A percentile compares a stretch with the other conserved stretches of the same genome.
Evolutionary conservation across 1,284 basidiomycete species (phyloP).

Genomic region (Rugosomyces carneus): DNA sequence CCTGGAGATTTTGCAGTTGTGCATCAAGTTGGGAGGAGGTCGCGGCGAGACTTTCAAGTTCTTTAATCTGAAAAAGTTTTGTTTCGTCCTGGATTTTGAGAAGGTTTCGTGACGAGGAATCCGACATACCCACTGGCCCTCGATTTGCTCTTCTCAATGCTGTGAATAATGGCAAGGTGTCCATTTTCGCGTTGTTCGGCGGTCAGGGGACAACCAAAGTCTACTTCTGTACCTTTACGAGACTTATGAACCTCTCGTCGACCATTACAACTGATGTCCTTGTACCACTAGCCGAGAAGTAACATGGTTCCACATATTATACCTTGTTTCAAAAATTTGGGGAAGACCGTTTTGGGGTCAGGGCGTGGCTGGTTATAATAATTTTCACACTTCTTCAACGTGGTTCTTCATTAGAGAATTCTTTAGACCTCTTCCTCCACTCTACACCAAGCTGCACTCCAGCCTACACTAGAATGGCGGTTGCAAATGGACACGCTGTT

Average conservation of each 20-base stretch:
- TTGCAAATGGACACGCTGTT: constrained; percentile 29
- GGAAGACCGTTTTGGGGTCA: constrained; percentile 34
- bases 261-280: constrained; percentile 66
- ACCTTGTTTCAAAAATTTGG: constrained; percentile 34
- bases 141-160: constrained; percentile 74
- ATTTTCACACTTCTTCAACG: constrained; percentile 14
- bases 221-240: constrained; percentile 93
- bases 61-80: constrained; percentile 49
- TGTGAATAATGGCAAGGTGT: constrained; percentile 64
- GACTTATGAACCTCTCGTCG: constrained; percentile 83
- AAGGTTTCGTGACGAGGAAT: constrained; percentile 47
- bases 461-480: constrained; percentile 29
- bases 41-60: constrained; percentile 46
- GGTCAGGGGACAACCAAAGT: constrained; percentile 99
- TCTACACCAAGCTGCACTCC: constrained; percentile 12
- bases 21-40: constrained; percentile 54
- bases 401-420: constrained; percentile 14
- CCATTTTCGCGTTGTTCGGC: constrained; percentile 91
- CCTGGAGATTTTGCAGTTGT: constrained; percentile 53
- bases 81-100: constrained; percentile 50
- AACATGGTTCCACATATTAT: constrained; percentile 66
- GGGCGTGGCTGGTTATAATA: constrained; percentile 30
- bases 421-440: constrained; percentile 17
- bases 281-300: constrained; percentile 63
- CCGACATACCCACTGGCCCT: constrained; percentile 60